These are phyloP conservation scores for Leptographium wingfieldii DNA, from an alignment of 2,329 filamentous ascomycete genomes.

Conservation along the genomic window DNA sequence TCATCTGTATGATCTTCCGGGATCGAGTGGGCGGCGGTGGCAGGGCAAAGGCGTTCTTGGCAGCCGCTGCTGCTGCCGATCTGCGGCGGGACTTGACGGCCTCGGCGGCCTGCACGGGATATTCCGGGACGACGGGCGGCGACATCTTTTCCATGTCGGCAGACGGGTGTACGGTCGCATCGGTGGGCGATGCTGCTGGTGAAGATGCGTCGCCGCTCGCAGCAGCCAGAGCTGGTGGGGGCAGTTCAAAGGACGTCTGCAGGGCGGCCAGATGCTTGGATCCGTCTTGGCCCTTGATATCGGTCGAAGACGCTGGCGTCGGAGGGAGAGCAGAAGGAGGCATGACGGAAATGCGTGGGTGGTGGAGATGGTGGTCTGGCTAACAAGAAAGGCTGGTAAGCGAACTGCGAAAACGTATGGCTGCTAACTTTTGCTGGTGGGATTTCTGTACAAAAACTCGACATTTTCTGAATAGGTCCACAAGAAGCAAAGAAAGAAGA, in stretches of 20 bases:
- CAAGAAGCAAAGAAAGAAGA: not conserved
- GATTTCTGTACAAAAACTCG: too few species aligned
- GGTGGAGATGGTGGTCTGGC: not conserved
- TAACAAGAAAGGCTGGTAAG: too few species aligned
- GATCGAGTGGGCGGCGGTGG: slow-evolving; percentile 86
- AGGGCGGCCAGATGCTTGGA: slow-evolving; percentile 45
- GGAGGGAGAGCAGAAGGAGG: slow-evolving; percentile 54
- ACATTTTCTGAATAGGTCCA: too few species aligned
- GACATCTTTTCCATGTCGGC: slow-evolving; percentile 24
- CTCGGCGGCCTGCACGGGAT: slow-evolving; percentile 21
- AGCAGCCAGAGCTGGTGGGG: slow-evolving; percentile 56
- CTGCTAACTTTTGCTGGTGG: too few species aligned
- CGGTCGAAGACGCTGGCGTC: slow-evolving; percentile 68
- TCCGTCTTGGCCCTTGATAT: slow-evolving; percentile 62
- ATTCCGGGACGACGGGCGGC: slow-evolving; percentile 13
- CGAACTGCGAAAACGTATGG: too few species aligned
- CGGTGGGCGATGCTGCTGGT: not conserved
- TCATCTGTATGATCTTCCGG: slow-evolving; percentile 98
- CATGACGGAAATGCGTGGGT: slow-evolving; percentile 31
- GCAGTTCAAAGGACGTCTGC: slow-evolving; percentile 61
- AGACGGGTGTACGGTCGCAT: not conserved
- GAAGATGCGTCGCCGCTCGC: slow-evolving; percentile 19
- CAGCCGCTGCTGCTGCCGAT: slow-evolving; percentile 25
- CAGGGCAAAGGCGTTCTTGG: slow-evolving; percentile 59
- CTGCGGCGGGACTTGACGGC: slow-evolving; percentile 39